phyloP scores from a whole-genome alignment of 2,329 filamentous ascomycete genomes.

The Ceratocystis variospora region DNA sequence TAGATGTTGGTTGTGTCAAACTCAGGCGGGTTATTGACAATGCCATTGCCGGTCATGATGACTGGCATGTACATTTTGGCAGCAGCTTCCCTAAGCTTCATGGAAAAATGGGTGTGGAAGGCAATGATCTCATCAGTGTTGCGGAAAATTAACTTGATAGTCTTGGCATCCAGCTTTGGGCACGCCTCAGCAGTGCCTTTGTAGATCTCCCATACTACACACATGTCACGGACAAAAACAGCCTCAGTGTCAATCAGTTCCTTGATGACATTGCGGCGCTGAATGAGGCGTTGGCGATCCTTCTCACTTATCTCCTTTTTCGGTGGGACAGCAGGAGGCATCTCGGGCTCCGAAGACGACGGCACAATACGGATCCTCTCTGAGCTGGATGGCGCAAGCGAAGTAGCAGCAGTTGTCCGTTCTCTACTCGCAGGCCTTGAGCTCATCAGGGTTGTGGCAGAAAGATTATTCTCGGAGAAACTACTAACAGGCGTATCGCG shows the following conservation, averaged over 20 bases:
- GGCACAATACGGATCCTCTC: constrained; percentile 14
- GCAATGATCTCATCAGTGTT: constrained; percentile 83
- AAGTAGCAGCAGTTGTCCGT: constrained; percentile 20
- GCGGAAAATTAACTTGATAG: constrained; percentile 79
- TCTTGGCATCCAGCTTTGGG: constrained; percentile 64
- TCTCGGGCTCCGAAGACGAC: constrained; percentile 13
- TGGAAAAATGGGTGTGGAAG: constrained; percentile 69
- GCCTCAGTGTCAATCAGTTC: constrained; percentile 84
- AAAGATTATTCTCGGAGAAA: constrained; percentile 23
- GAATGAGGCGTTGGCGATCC: constrained; percentile 57
- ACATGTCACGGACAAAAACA: constrained; percentile 87
- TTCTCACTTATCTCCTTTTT: constrained; percentile 18
- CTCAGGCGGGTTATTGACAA: constrained; percentile 26
- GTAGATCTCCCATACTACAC: constrained; percentile 94
- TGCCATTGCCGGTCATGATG: constrained; percentile 26
- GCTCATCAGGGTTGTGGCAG: constrained; percentile 31
- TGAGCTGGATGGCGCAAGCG: constrained; percentile 14
- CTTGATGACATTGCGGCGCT: constrained; percentile 73
- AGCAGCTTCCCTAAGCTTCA: constrained; percentile 66
- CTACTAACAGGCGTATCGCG: constrained; percentile 17
- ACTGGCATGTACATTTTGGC: constrained; percentile 60
- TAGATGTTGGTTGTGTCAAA: constrained; percentile 33
- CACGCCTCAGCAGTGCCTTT: constrained; percentile 80
- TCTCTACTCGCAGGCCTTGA: constrained; percentile 35
- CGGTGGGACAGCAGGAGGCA: constrained; percentile 17